A percentile compares a stretch with the other conserved stretches of the same genome.
Evolutionary conservation across 2,329 filamentous ascomycete genomes (phyloP).

Genomic region (Septoria linicola): DNA sequence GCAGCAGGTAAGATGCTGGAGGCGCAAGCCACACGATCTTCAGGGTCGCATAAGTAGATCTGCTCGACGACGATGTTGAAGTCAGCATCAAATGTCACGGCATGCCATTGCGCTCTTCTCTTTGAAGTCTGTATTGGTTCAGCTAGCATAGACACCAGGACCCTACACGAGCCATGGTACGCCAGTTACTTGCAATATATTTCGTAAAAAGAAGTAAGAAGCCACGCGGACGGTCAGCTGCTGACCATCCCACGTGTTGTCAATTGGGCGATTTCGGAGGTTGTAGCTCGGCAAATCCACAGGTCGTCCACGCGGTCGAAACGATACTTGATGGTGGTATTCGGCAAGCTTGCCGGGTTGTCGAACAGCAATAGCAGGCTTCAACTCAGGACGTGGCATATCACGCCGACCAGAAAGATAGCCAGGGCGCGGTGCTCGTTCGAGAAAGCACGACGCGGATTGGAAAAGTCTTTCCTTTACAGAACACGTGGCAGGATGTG

Average conservation of each 20-base stretch:
- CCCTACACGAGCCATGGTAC: background rate
- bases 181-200: conserved; percentile 1
- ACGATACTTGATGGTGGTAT: too few species aligned
- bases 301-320: too few species aligned
- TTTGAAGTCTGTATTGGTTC: too few species aligned
- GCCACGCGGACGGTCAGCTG: conserved; percentile 8
- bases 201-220: conserved; percentile 4
- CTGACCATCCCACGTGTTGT: conserved; percentile 2
- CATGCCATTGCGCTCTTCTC: too few species aligned
- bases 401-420: background rate
- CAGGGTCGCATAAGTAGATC: background rate
- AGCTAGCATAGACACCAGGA: background rate
- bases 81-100: too few species aligned
- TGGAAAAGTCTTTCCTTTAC: background rate
- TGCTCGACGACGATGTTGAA: background rate
- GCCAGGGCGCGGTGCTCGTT: background rate
- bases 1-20: background rate
- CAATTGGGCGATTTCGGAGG: conserved; percentile 2
- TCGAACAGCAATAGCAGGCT: too few species aligned
- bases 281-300: too few species aligned
- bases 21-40: background rate
- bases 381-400: too few species aligned
- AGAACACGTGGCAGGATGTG: background rate
- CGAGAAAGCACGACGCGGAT: background rate
- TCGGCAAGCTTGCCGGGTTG: too few species aligned